These are phyloP conservation scores for Microsporum canis DNA, from an alignment of 2,329 filamentous ascomycete species.

Conservation along the genomic window DNA sequence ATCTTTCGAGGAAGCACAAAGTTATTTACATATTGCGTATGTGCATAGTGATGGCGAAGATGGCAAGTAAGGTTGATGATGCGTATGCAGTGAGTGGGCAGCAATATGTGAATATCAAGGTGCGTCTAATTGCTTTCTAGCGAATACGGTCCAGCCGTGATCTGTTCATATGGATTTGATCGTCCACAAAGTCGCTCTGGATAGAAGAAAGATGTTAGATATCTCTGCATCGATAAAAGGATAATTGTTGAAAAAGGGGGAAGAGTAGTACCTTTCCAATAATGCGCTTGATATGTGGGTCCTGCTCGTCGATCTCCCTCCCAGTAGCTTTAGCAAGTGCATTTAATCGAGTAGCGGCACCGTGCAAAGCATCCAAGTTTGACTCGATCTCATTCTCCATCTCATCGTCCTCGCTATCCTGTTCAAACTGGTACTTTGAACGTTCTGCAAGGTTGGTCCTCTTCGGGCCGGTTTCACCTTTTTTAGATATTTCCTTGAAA, in stretches of 20 bases:
- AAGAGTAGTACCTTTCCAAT: constrained; percentile 54
- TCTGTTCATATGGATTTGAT: constrained; percentile 68
- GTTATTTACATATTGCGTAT: not conserved
- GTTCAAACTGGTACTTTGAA: constrained; percentile 67
- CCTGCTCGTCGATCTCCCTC: constrained; percentile 64
- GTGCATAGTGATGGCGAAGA: not conserved
- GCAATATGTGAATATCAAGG: not conserved
- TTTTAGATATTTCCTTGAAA: constrained; percentile 52
- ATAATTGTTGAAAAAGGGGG: not conserved
- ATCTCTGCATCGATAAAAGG: not conserved
- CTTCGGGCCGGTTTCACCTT: constrained; percentile 38
- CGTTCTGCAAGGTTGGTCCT: constrained; percentile 48
- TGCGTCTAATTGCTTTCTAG: constrained; percentile 15
- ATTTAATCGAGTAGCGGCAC: constrained; percentile 59
- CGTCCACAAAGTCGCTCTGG: constrained; percentile 72
- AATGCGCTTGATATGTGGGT: constrained; percentile 65
- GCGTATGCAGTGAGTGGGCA: not conserved
- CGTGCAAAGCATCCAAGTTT: constrained; percentile 50
- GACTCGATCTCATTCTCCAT: constrained; percentile 62
- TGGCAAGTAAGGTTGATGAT: not conserved
- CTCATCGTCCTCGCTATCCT: constrained; percentile 57
- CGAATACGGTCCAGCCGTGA: constrained; percentile 52
- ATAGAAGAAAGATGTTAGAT: constrained; percentile 17
- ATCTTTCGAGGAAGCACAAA: not conserved
- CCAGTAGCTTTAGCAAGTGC: constrained; percentile 62